Conservation (phyloP, 2,329 filamentous ascomycete species). For the Apiospora phragmitis region DNA sequence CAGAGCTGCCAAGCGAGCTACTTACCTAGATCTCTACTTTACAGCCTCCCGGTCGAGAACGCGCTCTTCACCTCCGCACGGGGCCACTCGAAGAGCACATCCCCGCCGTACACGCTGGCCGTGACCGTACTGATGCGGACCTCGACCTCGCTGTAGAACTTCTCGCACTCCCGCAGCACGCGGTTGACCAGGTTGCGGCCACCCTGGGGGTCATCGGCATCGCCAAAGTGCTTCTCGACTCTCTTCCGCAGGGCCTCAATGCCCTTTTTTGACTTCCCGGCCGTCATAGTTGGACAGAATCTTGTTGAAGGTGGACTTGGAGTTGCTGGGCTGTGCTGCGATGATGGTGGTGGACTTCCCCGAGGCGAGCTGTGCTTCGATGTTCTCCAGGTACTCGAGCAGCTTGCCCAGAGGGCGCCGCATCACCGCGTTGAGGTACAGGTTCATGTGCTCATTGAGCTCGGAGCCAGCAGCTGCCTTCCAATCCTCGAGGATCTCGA, state of each 20-base stretch:
- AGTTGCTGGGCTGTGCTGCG: slow-evolving; percentile 79
- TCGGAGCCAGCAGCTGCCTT: slow-evolving; percentile 75
- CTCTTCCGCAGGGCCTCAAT: slow-evolving; percentile 86
- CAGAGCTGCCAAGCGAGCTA: background rate
- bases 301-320: slow-evolving; percentile 82
- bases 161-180: slow-evolving; percentile 62
- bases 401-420: slow-evolving; percentile 86
- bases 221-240: slow-evolving; percentile 96
- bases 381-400: slow-evolving; percentile 87
- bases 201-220: slow-evolving; percentile 67
- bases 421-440: slow-evolving; percentile 88
- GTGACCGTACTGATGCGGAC: slow-evolving; percentile 60
- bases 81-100: slow-evolving; percentile 68
- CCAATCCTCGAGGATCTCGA: slow-evolving; percentile 81
- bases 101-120: slow-evolving; percentile 64
- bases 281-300: slow-evolving; percentile 76
- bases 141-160: slow-evolving; percentile 63
- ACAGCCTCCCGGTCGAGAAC: slow-evolving; percentile 36
- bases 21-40: background rate
- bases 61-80: slow-evolving; percentile 61
- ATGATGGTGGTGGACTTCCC: slow-evolving; percentile 65
- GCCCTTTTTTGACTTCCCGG: slow-evolving; percentile 87
- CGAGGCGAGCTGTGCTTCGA: slow-evolving; percentile 68
- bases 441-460: slow-evolving; percentile 80
- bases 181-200: slow-evolving; percentile 50